Conservation (phyloP, 345 rosid species). For the Eucalyptus viminalis region DNA sequence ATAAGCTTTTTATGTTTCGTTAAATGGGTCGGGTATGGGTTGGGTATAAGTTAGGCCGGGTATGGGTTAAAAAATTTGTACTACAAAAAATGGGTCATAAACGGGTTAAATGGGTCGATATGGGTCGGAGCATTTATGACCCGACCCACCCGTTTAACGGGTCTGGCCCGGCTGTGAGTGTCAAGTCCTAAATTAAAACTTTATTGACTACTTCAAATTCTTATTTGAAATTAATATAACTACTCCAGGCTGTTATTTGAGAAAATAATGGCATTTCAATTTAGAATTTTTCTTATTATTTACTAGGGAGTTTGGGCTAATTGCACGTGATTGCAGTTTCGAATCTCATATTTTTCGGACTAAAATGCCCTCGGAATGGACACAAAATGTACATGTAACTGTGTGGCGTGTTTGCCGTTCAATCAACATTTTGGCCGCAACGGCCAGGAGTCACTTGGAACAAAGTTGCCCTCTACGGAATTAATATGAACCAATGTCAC, state of each 20-base stretch:
- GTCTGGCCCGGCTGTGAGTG: fast-evolving
- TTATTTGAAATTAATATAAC: too few species aligned
- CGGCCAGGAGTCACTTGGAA: neutral
- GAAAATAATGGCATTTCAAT: too few species aligned
- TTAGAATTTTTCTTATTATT: neutral
- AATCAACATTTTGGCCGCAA: neutral
- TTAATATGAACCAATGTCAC: neutral
- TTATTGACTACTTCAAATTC: too few species aligned
- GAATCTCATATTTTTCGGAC: neutral
- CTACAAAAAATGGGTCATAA: too few species aligned
- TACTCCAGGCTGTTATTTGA: fast-evolving
- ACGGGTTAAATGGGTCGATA: too few species aligned
- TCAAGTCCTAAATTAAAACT: too few species aligned
- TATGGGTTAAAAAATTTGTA: too few species aligned
- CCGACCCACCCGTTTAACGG: too few species aligned
- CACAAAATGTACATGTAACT: fast-evolving
- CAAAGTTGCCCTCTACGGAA: neutral
- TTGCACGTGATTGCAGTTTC: neutral
- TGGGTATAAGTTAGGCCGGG: too few species aligned
- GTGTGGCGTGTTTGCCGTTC: neutral
- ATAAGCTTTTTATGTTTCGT: too few species aligned
- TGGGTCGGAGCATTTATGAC: too few species aligned
- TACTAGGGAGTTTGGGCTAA: neutral
- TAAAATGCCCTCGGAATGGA: neutral
- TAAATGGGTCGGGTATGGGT: too few species aligned